These are phyloP conservation scores for Lyophyllum shimeji DNA, from an alignment of 768 basidiomycete species.

Conservation along the genomic window DNA sequence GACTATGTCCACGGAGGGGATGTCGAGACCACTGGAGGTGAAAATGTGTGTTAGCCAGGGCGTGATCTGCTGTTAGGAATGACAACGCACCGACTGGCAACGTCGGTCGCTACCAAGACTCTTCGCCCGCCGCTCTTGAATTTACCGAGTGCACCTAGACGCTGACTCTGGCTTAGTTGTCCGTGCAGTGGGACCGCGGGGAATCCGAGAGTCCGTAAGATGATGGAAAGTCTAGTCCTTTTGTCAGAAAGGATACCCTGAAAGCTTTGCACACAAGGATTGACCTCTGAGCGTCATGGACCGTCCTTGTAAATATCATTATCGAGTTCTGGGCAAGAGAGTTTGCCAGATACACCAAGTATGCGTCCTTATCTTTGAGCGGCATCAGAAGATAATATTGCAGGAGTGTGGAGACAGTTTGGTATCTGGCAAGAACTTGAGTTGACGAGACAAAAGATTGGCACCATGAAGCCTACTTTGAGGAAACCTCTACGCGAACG, in stretches of 20 bases:
- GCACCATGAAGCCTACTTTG: constrained; percentile 63
- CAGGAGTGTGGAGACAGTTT: constrained; percentile 91
- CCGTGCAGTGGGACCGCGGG: constrained; percentile 96
- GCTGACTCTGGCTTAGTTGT: constrained; percentile 89
- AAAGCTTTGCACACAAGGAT: constrained; percentile 14
- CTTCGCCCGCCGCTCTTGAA: constrained; percentile 94
- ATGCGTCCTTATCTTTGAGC: constrained; percentile 86
- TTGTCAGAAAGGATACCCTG: background rate
- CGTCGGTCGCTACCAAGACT: constrained; percentile 93
- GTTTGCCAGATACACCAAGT: constrained; percentile 87
- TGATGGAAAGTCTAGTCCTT: constrained; percentile 69
- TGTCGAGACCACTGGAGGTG: constrained; percentile 78
- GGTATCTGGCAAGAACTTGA: constrained; percentile 63
- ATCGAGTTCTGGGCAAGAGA: constrained; percentile 89
- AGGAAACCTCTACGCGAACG: constrained; percentile 88
- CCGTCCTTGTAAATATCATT: constrained; percentile 95
- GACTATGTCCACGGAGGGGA: constrained; percentile 93
- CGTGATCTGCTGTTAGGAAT: background rate
- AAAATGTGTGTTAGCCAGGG: background rate
- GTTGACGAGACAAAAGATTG: background rate
- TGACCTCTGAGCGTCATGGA: constrained; percentile 86
- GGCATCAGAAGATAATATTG: constrained; percentile 97
- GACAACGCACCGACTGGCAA: constrained; percentile 78
- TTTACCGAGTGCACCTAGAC: constrained; percentile 89
- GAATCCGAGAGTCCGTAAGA: constrained; percentile 89